Evolutionary conservation across 306 rosid species (phyloP), one percentile per base, ranked within the genome.

Genomic region (Cicer cuneatum): DNA sequence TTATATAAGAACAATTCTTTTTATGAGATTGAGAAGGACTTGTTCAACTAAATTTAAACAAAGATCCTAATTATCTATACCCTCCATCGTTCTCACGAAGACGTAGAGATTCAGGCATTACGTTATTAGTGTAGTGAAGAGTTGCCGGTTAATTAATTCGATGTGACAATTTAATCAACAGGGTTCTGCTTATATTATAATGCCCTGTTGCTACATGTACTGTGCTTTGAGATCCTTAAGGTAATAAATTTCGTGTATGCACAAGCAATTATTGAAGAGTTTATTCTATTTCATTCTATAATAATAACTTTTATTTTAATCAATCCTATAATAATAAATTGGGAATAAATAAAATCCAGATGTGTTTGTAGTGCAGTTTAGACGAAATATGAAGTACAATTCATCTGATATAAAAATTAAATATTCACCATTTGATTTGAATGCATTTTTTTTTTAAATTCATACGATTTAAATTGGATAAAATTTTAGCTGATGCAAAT

Each of bases 91-190:
- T 77, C 45, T 82, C 73, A 66, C 76, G 51, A 77, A 52, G 43
- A 72, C 73, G 82, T 73, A 43, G 66, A 48, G 67, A 65, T 72
- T 66, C 79, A 65, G 66, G 63, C 58, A 65, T 29, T 43, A 46
- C 29, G 62, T 77, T 21, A 81, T 67, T 64, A 39, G 16, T 41
- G 51, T 39, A 9, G 58, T n/a, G 40, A 61, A 46, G 75, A 63
- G 73, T 11, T 33, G 14, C 52, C 38, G 40, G 42, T 78, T 86
- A 75, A 83, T 33, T 75, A 41, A 76, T 35, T 78, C 72, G 82
- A 75, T 41, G 78, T 78, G 81, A 81, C 85, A 85, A 84, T 83
- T 73, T 45, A 51, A 24, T 24, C 29, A 70, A 64, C 77, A 64
- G 6, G 71, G 64, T 74, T 64, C 18, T 74, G 60, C 66, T 63